A percentile compares a stretch with the other conserved stretches of the same genome.
phyloP scores from a whole-genome alignment of 2,329 filamentous ascomycete species.

The Diaporthe sp. region DNA sequence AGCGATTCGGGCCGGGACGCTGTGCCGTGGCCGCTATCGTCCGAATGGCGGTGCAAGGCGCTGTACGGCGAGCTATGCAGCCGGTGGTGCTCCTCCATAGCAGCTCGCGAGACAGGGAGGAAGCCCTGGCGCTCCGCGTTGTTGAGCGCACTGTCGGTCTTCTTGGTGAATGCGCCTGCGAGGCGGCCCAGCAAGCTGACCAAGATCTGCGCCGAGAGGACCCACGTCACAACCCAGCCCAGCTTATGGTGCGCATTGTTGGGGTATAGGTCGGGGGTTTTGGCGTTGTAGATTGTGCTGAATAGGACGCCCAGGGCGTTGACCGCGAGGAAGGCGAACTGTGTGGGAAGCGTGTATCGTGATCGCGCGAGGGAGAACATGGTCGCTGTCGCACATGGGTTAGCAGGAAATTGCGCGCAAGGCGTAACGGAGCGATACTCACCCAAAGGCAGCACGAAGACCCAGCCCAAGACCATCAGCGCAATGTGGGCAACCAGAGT shows the following conservation, averaged over 20 bases:
- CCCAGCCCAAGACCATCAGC: slow-evolving; percentile 79
- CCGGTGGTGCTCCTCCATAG: slow-evolving; percentile 66
- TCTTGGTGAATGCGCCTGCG: slow-evolving; percentile 58
- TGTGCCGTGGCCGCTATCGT: slow-evolving; percentile 82
- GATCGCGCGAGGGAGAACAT: slow-evolving; percentile 90
- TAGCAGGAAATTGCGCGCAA: slow-evolving; percentile 30
- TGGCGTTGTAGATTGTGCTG: slow-evolving; percentile 80
- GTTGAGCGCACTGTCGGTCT: slow-evolving; percentile 35
- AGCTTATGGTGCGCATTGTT: slow-evolving; percentile 91
- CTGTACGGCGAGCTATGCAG: slow-evolving; percentile 53
- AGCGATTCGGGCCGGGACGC: slow-evolving; percentile 78
- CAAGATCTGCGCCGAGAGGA: slow-evolving; percentile 78
- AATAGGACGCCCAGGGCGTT: slow-evolving; percentile 77
- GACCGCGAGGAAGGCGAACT: slow-evolving; percentile 75
- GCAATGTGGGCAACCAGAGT: slow-evolving; percentile 71
- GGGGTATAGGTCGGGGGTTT: slow-evolving; percentile 87
- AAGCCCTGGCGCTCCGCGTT: slow-evolving; percentile 69
- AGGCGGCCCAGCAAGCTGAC: slow-evolving; percentile 77
- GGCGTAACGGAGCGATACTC: slow-evolving; percentile 50
- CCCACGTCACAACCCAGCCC: slow-evolving; percentile 85
- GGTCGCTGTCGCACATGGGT: slow-evolving; percentile 69
- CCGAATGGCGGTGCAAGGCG: slow-evolving; percentile 70
- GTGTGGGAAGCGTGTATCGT: slow-evolving; percentile 76
- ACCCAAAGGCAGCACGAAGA: slow-evolving; percentile 78
- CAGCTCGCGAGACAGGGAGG: slow-evolving; percentile 72